A percentile compares a stretch with the other conserved stretches of the same genome.
These are phyloP conservation scores for Panaeolus papilionaceus DNA, from an alignment of 768 basidiomycete species.

Conservation along the genomic window DNA sequence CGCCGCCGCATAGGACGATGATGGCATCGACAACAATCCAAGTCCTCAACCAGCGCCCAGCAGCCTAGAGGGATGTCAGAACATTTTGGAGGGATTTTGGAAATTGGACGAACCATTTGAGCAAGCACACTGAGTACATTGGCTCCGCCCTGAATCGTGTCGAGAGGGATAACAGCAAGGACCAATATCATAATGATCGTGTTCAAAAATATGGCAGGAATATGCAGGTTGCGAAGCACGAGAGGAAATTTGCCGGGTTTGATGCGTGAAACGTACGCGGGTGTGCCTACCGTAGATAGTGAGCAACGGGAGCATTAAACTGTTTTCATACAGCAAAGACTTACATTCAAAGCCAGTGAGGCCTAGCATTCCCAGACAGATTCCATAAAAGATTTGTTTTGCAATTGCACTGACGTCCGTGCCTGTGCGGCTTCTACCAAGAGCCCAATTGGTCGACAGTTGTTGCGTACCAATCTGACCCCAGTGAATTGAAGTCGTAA, in stretches of 20 bases:
- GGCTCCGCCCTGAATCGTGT: slow-evolving; percentile 51
- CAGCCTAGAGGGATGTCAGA: slow-evolving; percentile 43
- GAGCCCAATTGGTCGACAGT: slow-evolving; percentile 61
- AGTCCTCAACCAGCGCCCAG: slow-evolving; percentile 65
- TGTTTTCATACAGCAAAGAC: slow-evolving; percentile 19
- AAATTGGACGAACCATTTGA: slow-evolving; percentile 45
- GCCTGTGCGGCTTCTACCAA: slow-evolving; percentile 35
- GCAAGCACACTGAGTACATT: slow-evolving; percentile 75
- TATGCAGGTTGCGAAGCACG: slow-evolving; percentile 70
- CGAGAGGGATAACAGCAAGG: slow-evolving; percentile 62
- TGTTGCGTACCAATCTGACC: slow-evolving; percentile 50
- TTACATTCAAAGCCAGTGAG: slow-evolving; percentile 76
- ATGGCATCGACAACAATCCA: slow-evolving; percentile 72
- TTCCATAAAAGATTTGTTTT: slow-evolving; percentile 64
- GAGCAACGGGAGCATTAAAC: neutral
- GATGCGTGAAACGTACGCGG: slow-evolving; percentile 70
- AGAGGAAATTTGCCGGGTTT: slow-evolving; percentile 58
- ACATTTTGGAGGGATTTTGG: slow-evolving; percentile 4
- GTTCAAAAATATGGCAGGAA: slow-evolving; percentile 63
- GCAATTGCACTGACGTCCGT: slow-evolving; percentile 38
- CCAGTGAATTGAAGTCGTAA: slow-evolving; percentile 60
- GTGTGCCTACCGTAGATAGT: slow-evolving; percentile 47
- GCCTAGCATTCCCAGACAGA: slow-evolving; percentile 75
- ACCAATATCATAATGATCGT: slow-evolving; percentile 63
- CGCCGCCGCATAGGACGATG: slow-evolving; percentile 75